phyloP scores from a whole-genome alignment of 2,329 filamentous ascomycete genomes.

The Trichophyton simii region DNA sequence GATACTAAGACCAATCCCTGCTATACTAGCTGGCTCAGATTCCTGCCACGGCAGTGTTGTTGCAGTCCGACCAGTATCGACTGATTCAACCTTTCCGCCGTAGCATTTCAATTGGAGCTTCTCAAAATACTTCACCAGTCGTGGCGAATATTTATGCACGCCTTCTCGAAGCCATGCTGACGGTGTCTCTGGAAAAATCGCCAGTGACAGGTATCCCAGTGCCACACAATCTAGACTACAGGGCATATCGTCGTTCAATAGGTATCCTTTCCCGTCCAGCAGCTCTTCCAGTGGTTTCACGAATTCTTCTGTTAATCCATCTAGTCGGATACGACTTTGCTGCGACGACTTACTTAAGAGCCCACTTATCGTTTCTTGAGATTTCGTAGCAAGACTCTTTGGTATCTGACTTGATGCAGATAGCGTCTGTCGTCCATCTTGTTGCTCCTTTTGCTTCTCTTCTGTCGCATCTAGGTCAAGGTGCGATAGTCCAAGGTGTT shows the following conservation, averaged over 20 bases:
- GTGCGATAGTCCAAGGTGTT: slow-evolving; percentile 55
- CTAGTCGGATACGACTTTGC: slow-evolving; percentile 61
- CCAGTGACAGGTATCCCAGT: slow-evolving; percentile 65
- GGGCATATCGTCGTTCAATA: slow-evolving; percentile 42
- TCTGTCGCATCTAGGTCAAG: slow-evolving; percentile 49
- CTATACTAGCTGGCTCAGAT: slow-evolving; percentile 22
- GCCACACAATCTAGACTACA: slow-evolving; percentile 66
- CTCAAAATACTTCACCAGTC: slow-evolving; percentile 35
- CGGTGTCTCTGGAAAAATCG: slow-evolving; percentile 50
- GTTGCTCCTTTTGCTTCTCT: slow-evolving; percentile 14
- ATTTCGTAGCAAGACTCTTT: slow-evolving; percentile 42
- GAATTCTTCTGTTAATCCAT: slow-evolving; percentile 57
- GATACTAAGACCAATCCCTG: slow-evolving; percentile 24
- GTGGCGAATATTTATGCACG: slow-evolving; percentile 39
- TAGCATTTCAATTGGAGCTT: slow-evolving; percentile 29
- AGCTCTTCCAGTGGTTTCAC: slow-evolving; percentile 58
- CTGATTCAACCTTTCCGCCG: slow-evolving; percentile 16
- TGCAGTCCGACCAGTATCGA: slow-evolving; percentile 3
- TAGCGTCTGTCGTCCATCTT: slow-evolving; percentile 27
- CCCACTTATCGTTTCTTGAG: slow-evolving; percentile 47
- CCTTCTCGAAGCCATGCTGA: slow-evolving; percentile 50
- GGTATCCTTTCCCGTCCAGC: slow-evolving; percentile 34
- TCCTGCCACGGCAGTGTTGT: slow-evolving; percentile 26
- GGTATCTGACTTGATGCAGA: slow-evolving; percentile 29
- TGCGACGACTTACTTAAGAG: slow-evolving; percentile 56